phyloP scores from a whole-genome alignment of 192 early-diverging fungal species.

The Cetraspora pellucida region DNA sequence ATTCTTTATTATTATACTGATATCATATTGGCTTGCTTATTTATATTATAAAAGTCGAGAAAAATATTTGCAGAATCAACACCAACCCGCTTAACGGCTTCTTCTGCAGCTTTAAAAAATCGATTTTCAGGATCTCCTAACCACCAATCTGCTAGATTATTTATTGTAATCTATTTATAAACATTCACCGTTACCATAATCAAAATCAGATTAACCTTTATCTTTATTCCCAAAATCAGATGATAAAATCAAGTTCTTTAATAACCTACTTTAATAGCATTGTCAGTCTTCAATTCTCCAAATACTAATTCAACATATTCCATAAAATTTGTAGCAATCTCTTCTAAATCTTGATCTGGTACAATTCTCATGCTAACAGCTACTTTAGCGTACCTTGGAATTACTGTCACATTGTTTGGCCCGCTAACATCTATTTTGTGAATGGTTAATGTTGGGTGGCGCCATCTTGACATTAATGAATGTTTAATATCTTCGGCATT shows the following conservation, averaged over 20 bases:
- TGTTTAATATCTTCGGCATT: slow-evolving; percentile 47
- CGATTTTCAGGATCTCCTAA: slow-evolving; percentile 65
- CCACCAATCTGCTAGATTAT: slow-evolving; percentile 74
- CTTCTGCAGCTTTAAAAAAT: slow-evolving; percentile 70
- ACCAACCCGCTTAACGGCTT: slow-evolving; percentile 55
- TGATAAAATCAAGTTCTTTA: slow-evolving; percentile 20
- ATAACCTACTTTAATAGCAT: slow-evolving; percentile 46
- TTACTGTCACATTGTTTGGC: slow-evolving; percentile 69
- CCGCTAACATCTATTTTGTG: slow-evolving; percentile 78
- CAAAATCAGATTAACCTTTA: neutral
- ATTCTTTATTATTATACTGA: no score
- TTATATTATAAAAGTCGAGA: neutral
- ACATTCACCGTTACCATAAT: slow-evolving; percentile 26
- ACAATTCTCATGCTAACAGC: slow-evolving; percentile 75
- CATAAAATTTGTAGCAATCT: slow-evolving; percentile 61
- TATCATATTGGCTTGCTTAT: neutral
- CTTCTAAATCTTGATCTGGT: slow-evolving; percentile 70
- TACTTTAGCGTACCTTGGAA: slow-evolving; percentile 68
- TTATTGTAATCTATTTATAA: slow-evolving; percentile 58
- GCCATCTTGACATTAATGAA: slow-evolving; percentile 73
- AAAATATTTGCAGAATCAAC: neutral
- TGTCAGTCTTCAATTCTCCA: slow-evolving; percentile 50
- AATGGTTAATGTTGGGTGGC: slow-evolving; percentile 71
- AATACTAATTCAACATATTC: slow-evolving; percentile 57
- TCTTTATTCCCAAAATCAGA: no score